phyloP scores from a whole-genome alignment of 495 filamentous ascomycete species.

The Umbilicaria muhlenbergii region DNA sequence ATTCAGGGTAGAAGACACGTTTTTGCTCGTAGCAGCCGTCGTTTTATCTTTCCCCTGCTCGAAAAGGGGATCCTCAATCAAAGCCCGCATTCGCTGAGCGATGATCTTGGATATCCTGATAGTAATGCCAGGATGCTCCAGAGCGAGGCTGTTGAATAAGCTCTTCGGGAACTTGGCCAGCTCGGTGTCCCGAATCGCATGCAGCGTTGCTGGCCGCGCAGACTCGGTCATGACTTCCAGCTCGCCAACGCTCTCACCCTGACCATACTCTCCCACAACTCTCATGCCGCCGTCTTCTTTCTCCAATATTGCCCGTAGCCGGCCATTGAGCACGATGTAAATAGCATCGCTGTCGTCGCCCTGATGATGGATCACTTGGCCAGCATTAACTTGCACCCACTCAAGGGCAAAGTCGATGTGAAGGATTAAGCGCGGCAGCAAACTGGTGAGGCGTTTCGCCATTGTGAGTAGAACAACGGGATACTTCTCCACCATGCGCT shows the following conservation, averaged over 20 bases:
- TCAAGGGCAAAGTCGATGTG: slow-evolving; percentile 97
- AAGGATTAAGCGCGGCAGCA: slow-evolving; percentile 80
- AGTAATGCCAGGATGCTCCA: slow-evolving; percentile 94
- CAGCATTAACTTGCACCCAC: slow-evolving; percentile 92
- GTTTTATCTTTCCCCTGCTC: slow-evolving; percentile 39
- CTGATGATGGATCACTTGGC: slow-evolving; percentile 87
- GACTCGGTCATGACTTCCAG: slow-evolving; percentile 96
- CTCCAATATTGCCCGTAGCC: slow-evolving; percentile 67
- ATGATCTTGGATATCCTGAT: slow-evolving; percentile 99
- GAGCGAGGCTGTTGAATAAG: slow-evolving; percentile 90
- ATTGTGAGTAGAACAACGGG: slow-evolving; percentile 86
- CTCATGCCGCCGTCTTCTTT: slow-evolving; percentile 65
- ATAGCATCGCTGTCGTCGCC: slow-evolving; percentile 96
- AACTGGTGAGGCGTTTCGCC: slow-evolving; percentile 80
- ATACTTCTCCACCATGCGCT: slow-evolving; percentile 81
- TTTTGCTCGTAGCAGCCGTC: slow-evolving; percentile 40
- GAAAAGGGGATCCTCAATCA: slow-evolving; percentile 66
- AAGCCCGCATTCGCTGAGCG: slow-evolving; percentile 77
- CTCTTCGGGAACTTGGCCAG: slow-evolving; percentile 91
- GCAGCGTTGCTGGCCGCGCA: slow-evolving; percentile 69
- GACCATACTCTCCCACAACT: slow-evolving; percentile 84
- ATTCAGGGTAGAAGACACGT: slow-evolving; percentile 75
- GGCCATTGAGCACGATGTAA: slow-evolving; percentile 91
- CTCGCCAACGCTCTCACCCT: slow-evolving; percentile 95
- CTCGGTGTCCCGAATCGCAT: slow-evolving; percentile 94